Conservation (phyloP, 2,329 filamentous ascomycete species). For the Cytospora paraplurivora region DNA sequence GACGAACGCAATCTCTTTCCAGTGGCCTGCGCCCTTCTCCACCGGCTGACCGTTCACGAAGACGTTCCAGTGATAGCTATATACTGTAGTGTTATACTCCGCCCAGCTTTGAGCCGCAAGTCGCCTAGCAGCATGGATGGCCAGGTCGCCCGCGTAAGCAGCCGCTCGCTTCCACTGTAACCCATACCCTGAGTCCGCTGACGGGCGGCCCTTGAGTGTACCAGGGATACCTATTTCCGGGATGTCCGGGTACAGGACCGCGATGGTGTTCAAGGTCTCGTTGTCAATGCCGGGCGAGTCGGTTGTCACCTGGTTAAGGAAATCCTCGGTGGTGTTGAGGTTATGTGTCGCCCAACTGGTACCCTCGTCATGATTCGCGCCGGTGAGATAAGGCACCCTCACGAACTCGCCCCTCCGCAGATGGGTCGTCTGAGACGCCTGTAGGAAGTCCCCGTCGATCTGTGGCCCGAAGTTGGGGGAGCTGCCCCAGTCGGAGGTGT, state of each 20-base stretch:
- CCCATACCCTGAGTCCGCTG: constrained; percentile 1
- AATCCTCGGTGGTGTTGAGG: constrained; percentile 17
- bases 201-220: constrained; percentile 18
- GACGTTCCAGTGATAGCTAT: constrained; percentile 49
- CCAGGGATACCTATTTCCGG: constrained; percentile 19
- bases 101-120: constrained; percentile 54
- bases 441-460: constrained; percentile 26
- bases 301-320: background rate
- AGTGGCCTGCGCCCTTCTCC: constrained; percentile 35
- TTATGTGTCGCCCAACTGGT: constrained; percentile 1
- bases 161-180: constrained; percentile 18
- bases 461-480: constrained; percentile 7
- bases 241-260: constrained; percentile 19
- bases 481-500: constrained; percentile 13
- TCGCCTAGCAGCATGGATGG: constrained; percentile 47
- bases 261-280: background rate
- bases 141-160: constrained; percentile 5
- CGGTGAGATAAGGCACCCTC: constrained; percentile 19
- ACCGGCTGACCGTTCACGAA: constrained; percentile 36
- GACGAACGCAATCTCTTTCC: constrained; percentile 54
- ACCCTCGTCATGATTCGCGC: constrained; percentile 21
- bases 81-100: constrained; percentile 29
- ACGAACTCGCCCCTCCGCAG: constrained; percentile 8
- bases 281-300: background rate
- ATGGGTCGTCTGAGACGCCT: constrained; percentile 1